Evolutionary conservation across 148 eudicot genomes (phyloP), one percentile per base, ranked within the genome.

Genomic region (Pharnaceum exiguum): DNA sequence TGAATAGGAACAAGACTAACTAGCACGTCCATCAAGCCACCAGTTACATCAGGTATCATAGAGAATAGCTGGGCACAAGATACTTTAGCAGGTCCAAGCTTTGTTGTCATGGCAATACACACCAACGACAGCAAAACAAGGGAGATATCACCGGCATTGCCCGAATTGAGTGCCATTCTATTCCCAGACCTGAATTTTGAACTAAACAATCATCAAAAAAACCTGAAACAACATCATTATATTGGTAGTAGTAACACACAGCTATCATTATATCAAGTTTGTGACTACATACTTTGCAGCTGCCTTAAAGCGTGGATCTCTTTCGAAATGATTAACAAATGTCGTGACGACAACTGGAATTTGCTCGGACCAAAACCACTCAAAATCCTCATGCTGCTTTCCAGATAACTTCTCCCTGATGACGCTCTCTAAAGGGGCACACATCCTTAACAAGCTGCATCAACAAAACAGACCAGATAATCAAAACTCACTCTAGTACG

Each of bases 331-430:
- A 76, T 86, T 68, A 35, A 93, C 74, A 70, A 89, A 86, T 46
- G 78, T 82, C 45, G 89, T 70, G 52, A 89, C 83, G 44, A 76
- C 96, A 52, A 79, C 73, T 37, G 99, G 96, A 38, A 93, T 78
- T 89, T 86, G 96, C 68, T 85, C 87, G 51, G 96, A 83, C 96
- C 96, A 93, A 78, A 93, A 93, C 96, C 96, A 93, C 23, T 83
- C 87, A 73, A 56, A 69, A 75, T 69, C 72, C 72, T 74, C 89
- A 67, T 89, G 88, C 66, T 79, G 88, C 72, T 79, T 83, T 55
- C 78, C 78, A 51, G 80, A 88, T 65, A 93, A 63, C 67, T 89
- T 80, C 59, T 93, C 99, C 59, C 82, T 83, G 60, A 89, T 80
- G 66, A 75, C 71, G 67, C 76, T 82, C 75, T 93, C 99, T 73